Evolutionary conservation across 768 basidiomycete species (phyloP).

Genomic region (Asterophora lycoperdoides): DNA sequence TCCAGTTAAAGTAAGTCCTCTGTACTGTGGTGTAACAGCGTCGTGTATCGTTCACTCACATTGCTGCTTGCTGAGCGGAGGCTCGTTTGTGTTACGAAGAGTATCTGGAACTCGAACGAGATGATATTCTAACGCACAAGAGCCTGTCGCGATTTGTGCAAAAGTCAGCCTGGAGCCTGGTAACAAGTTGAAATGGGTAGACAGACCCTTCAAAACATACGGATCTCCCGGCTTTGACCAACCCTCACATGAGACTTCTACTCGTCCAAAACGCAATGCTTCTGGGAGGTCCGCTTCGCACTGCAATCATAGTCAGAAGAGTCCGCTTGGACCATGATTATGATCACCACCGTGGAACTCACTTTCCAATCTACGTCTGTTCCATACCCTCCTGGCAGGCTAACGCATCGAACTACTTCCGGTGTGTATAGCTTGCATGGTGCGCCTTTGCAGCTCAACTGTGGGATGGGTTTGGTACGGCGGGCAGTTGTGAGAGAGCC

Average conservation of each 20-base stretch:
- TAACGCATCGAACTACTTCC: conserved; percentile 81
- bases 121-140: conserved; percentile 82
- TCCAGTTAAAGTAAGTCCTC: background rate
- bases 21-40: background rate
- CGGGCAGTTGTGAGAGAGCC: conserved; percentile 59
- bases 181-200: background rate
- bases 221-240: conserved; percentile 81
- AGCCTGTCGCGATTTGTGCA: conserved; percentile 43
- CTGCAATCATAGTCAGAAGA: conserved; percentile 31
- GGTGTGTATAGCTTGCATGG: conserved; percentile 76
- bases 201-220: conserved; percentile 76
- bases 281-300: conserved; percentile 90
- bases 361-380: conserved; percentile 91
- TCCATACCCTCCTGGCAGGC: conserved; percentile 66
- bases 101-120: conserved; percentile 64
- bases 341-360: conserved; percentile 13
- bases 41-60: conserved; percentile 19
- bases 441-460: conserved; percentile 77
- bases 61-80: conserved; percentile 23
- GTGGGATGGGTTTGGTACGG: conserved; percentile 65
- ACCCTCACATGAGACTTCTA: conserved; percentile 88
- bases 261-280: conserved; percentile 74
- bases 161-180: background rate
- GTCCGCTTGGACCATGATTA: background rate
- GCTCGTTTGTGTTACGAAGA: conserved; percentile 32